A percentile compares a stretch with the other conserved stretches of the same genome.
These are phyloP conservation scores for Syzygium malaccense DNA, from an alignment of 441 rosid genomes.

Conservation along the genomic window DNA sequence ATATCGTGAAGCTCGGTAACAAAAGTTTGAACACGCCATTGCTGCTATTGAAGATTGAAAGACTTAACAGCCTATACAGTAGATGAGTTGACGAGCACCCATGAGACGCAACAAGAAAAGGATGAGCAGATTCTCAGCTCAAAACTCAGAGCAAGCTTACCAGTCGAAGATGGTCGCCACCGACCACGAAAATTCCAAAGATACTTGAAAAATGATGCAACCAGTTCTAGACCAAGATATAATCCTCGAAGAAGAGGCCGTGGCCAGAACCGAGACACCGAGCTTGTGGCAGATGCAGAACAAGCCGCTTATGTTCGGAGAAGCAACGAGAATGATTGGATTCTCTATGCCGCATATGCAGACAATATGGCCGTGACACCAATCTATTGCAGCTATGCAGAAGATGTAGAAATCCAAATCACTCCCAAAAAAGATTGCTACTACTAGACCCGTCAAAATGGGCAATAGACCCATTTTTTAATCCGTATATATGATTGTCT, in stretches of 20 bases:
- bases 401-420: not conserved
- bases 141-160: not conserved
- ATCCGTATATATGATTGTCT: too few relatives aligned
- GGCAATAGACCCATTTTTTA: too few relatives aligned
- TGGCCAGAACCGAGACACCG: fast-evolving
- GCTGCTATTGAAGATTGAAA: not conserved
- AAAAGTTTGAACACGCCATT: too few relatives aligned
- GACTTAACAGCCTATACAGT: not conserved
- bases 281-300: not conserved
- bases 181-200: not conserved
- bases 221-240: not conserved
- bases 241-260: not conserved
- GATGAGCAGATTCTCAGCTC: not conserved
- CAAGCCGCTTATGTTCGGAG: not conserved
- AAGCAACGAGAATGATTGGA: not conserved
- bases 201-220: not conserved
- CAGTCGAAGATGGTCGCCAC: not conserved
- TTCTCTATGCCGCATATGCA: not conserved
- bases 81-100: not conserved
- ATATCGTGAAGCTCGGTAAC: too few relatives aligned
- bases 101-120: too few relatives aligned
- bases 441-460: not conserved
- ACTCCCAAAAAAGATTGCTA: not conserved
- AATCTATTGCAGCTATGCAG: not conserved
- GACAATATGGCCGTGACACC: not conserved